Conservation (phyloP, 2,329 filamentous ascomycete genomes). For the Hymenoscyphus linearis region DNA sequence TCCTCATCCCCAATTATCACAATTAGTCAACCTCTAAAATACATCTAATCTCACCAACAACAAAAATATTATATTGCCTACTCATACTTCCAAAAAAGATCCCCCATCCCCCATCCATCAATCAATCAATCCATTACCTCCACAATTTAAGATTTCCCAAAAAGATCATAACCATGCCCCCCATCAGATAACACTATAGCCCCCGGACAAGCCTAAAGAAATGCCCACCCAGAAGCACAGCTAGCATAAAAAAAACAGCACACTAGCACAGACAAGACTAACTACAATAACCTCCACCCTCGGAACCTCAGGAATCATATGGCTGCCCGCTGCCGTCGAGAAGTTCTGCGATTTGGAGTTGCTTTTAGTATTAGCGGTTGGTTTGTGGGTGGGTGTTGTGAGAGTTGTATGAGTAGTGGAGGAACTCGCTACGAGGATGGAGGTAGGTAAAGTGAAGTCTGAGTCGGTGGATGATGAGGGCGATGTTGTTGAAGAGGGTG, state of each 20-base stretch:
- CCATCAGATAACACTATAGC: slow-evolving; percentile 6
- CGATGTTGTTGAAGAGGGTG: background rate
- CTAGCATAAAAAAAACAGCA: slow-evolving; percentile 21
- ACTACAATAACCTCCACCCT: slow-evolving; percentile 10
- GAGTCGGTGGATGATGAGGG: background rate
- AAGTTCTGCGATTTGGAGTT: background rate
- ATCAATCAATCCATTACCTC: too few species aligned
- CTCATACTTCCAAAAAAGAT: too few species aligned
- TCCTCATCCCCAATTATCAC: too few species aligned
- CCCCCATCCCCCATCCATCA: too few species aligned
- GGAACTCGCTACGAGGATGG: background rate
- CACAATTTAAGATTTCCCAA: too few species aligned
- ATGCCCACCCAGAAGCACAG: slow-evolving; percentile 12
- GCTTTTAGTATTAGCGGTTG: background rate
- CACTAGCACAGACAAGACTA: slow-evolving; percentile 11
- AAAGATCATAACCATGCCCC: too few species aligned
- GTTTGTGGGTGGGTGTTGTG: background rate
- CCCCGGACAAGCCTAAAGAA: slow-evolving; percentile 7
- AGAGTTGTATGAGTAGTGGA: background rate
- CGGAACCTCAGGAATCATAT: background rate
- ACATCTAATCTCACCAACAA: too few species aligned
- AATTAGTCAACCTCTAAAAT: too few species aligned
- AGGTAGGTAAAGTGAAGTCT: background rate
- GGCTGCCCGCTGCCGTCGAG: background rate
- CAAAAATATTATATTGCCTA: too few species aligned